Conservation (phyloP, 805 yeast species). For the Ogataea nakhonphanomensis region DNA sequence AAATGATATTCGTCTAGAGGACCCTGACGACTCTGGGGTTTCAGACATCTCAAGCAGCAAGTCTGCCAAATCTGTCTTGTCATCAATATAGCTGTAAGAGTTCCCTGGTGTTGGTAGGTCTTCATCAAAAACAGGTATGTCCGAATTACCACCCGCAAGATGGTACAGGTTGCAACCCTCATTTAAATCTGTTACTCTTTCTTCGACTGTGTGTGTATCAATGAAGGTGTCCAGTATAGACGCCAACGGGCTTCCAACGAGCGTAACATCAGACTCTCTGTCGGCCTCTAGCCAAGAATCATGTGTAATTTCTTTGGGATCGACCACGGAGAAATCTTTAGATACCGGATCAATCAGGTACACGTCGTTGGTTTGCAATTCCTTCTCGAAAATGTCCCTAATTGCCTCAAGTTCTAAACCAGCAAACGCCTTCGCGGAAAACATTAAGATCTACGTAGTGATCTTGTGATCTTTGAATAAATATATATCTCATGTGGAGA, state of each 20-base stretch:
- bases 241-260: background rate
- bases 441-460: background rate
- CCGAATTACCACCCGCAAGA: conserved; percentile 1
- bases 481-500: conserved; percentile 3
- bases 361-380: background rate
- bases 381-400: conserved; percentile 4
- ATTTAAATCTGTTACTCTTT: conserved; percentile 1
- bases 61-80: conserved; percentile 1
- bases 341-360: background rate
- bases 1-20: conserved; percentile 7
- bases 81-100: conserved; percentile 1
- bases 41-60: conserved; percentile 4
- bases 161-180: conserved; percentile 7
- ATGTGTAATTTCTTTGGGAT: conserved; percentile 2
- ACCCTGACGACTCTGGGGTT: conserved; percentile 1
- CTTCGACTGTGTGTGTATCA: conserved; percentile 1
- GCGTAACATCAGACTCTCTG: background rate
- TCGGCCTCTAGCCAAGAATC: background rate
- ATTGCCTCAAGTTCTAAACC: conserved; percentile 5
- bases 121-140: conserved; percentile 1
- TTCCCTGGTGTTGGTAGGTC: background rate
- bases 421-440: background rate
- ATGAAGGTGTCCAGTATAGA: background rate
- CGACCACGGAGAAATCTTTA: background rate
- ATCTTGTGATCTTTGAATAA: background rate